Conservation (phyloP, 345 rosid genomes). For the Citrus hindsii region DNA sequence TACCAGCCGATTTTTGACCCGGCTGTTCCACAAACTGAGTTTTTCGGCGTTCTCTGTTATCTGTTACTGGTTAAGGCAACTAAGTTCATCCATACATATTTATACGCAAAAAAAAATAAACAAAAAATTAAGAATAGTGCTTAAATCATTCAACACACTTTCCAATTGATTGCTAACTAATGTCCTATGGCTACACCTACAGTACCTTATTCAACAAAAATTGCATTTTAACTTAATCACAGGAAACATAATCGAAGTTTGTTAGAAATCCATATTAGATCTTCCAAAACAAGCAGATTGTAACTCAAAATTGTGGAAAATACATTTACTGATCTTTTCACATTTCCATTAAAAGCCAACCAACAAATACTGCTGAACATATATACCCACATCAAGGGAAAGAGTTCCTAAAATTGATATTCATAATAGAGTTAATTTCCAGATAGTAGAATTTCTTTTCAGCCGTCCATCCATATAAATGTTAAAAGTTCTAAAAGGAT, state of each 20-base stretch:
- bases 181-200: not conserved
- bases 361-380: not conserved
- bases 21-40: constrained; percentile 97
- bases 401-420: not conserved
- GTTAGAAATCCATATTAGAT: not conserved
- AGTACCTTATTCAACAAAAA: not conserved
- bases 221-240: not conserved
- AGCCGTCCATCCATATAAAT: not conserved
- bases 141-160: not conserved
- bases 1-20: constrained; percentile 73
- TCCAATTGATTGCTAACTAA: not conserved
- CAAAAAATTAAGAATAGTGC: not conserved
- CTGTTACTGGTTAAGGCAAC: constrained; percentile 73
- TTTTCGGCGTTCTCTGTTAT: constrained; percentile 85
- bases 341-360: not conserved
- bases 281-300: not conserved
- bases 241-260: not conserved
- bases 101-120: not conserved
- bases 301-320: not conserved
- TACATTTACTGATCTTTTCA: not conserved
- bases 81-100: not conserved
- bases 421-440: not conserved
- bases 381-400: not conserved
- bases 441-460: not conserved
- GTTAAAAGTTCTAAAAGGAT: constrained; percentile 44